Conservation (phyloP, 2,329 filamentous ascomycete genomes). For the Aureobasidium sp. region DNA sequence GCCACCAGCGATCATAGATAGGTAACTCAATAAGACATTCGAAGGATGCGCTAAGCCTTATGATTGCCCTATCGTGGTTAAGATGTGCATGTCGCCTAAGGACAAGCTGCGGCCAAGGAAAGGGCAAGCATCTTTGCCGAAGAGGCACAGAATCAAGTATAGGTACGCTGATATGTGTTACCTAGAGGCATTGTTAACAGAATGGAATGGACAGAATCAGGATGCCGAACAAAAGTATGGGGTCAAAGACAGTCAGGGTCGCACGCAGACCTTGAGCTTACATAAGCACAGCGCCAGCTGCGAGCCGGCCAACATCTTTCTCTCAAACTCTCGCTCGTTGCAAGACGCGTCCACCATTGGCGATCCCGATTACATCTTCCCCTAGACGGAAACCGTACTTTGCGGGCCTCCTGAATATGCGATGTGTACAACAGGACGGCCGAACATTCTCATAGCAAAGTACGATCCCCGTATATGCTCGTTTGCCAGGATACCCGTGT, state of each 20-base stretch:
- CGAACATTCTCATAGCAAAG: too few species aligned
- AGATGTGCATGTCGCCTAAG: neutral
- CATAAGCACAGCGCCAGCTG: too few species aligned
- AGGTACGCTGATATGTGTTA: neutral
- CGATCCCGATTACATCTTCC: too few species aligned
- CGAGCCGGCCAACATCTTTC: neutral
- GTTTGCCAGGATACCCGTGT: too few species aligned
- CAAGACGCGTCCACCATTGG: too few species aligned
- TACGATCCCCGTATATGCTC: too few species aligned
- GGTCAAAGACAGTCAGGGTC: neutral
- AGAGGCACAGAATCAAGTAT: neutral
- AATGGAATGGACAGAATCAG: neutral
- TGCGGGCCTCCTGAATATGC: too few species aligned
- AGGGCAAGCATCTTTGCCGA: neutral
- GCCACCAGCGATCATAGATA: neutral
- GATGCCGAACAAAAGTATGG: neutral
- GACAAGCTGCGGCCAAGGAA: conserved; percentile 4
- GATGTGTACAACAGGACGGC: too few species aligned
- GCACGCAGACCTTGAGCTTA: neutral
- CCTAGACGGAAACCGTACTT: too few species aligned
- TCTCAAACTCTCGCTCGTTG: too few species aligned
- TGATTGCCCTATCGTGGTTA: neutral
- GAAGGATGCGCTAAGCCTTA: conserved; percentile 12
- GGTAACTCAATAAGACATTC: neutral
- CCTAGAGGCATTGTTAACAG: neutral